These are phyloP conservation scores for Punctularia strigosozonata DNA, from an alignment of 768 basidiomycete species.

Conservation along the genomic window DNA sequence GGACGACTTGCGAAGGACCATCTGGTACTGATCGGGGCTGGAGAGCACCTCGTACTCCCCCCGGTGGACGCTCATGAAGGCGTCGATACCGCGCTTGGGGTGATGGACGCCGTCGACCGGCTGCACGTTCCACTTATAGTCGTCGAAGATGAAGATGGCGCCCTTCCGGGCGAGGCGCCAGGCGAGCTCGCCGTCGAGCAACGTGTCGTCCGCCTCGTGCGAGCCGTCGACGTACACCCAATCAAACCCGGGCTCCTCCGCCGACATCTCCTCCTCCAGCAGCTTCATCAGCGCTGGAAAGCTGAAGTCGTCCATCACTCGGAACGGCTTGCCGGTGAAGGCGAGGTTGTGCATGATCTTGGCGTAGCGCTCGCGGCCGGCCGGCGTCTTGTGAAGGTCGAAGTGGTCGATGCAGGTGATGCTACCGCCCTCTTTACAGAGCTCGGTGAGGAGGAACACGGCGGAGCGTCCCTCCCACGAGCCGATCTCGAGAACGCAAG, in stretches of 20 bases:
- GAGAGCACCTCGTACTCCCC: constrained; percentile 35
- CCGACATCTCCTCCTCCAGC: constrained; percentile 31
- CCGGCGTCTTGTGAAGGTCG: constrained; percentile 36
- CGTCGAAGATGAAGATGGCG: constrained; percentile 44
- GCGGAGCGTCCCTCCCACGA: constrained; percentile 58
- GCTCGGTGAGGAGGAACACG: constrained; percentile 37
- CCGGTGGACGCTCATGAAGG: constrained; percentile 37
- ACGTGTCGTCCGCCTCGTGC: constrained; percentile 46
- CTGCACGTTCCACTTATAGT: constrained; percentile 42
- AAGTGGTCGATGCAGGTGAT: constrained; percentile 50
- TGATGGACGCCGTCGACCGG: constrained; percentile 37
- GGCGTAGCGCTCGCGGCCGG: constrained; percentile 31
- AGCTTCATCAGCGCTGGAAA: constrained; percentile 36
- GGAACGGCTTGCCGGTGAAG: constrained; percentile 30
- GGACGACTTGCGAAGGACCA: constrained; percentile 36
- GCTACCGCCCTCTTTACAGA: constrained; percentile 31
- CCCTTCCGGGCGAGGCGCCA: constrained; percentile 43
- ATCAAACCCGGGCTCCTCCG: constrained; percentile 32
- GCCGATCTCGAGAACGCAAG: constrained; percentile 44
- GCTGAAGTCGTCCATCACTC: constrained; percentile 41
- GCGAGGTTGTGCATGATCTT: constrained; percentile 36
- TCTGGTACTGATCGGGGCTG: constrained; percentile 30
- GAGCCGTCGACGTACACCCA: constrained; percentile 52
- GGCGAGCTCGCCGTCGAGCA: constrained; percentile 47
- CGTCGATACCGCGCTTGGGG: constrained; percentile 44